Evolutionary conservation across 768 basidiomycete genomes (phyloP).

Genomic region (Zangia roseola): DNA sequence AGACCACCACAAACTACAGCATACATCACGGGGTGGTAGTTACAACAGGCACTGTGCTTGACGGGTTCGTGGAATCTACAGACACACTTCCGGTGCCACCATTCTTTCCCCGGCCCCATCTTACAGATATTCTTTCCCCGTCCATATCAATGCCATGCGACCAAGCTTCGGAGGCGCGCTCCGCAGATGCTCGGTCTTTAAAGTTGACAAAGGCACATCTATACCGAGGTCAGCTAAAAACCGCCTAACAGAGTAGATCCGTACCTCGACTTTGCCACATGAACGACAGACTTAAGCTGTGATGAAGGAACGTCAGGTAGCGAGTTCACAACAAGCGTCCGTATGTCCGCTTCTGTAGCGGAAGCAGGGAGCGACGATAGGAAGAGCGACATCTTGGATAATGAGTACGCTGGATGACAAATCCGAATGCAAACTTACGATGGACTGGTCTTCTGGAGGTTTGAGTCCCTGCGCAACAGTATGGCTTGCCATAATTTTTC

Average conservation of each 20-base stretch:
- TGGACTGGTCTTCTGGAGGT: slow-evolving; percentile 82
- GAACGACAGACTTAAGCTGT: slow-evolving; percentile 79
- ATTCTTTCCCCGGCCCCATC: slow-evolving; percentile 84
- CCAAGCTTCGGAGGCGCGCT: slow-evolving; percentile 85
- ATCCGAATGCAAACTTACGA: slow-evolving; percentile 54
- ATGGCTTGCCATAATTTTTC: slow-evolving; percentile 79
- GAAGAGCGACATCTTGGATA: slow-evolving; percentile 76
- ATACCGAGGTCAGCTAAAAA: not conserved
- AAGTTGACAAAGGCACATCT: slow-evolving; percentile 98
- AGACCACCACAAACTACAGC: no score
- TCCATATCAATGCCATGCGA: slow-evolving; percentile 89
- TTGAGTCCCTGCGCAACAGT: slow-evolving; percentile 82
- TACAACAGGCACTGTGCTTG: slow-evolving; percentile 6
- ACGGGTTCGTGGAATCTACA: not conserved
- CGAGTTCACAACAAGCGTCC: slow-evolving; percentile 67
- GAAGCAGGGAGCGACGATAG: slow-evolving; percentile 69
- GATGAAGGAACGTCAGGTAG: slow-evolving; percentile 61
- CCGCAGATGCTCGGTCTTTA: slow-evolving; percentile 76
- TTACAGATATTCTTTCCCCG: slow-evolving; percentile 67
- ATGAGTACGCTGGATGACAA: slow-evolving; percentile 2
- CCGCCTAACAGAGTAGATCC: slow-evolving; percentile 5
- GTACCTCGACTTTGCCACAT: slow-evolving; percentile 78
- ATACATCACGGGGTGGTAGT: slow-evolving; percentile 13
- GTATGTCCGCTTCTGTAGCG: slow-evolving; percentile 72
- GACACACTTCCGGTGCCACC: slow-evolving; percentile 35